Evolutionary conservation across 176 grass and related monocot species (phyloP), one percentile per base, ranked within the genome.

Genomic region (Dactylis glomerata): DNA sequence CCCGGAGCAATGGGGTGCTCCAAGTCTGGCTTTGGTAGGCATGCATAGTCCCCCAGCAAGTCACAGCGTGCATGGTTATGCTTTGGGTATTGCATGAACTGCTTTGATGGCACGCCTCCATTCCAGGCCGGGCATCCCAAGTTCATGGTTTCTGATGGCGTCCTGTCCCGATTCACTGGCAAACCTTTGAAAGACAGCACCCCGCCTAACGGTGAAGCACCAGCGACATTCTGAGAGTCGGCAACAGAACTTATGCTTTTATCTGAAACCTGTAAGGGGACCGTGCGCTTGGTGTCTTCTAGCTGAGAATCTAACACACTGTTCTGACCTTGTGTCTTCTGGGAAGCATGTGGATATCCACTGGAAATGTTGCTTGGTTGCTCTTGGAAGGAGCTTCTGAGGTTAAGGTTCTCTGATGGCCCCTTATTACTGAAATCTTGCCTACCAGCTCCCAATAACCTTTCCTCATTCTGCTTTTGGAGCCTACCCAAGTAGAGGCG

Each of bases 401-500:
- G 77, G 68, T 92, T 90, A 82, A 88, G 83, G 65, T 86, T 94
- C 63, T 83, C 68, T 50, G 76, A 73, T 78, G 74, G 59, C 33
- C 89, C 91, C 69, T 87, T 92, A 10, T 83, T 79, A 79, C 30
- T 92, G 68, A 83, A 90, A 87, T 95, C 91, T 57, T 89, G 83
- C 58, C 73, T 86, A 86, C 71, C 67, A 77, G 87, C 67, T 38
- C 87, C 74, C 24, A 90, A 69, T 84, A 64, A 70, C 37, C 71
- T 86, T 74, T 92, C 97, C 77, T 99, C 97, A 40, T 83, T 95
- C 82, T 99, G 97, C 47, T 99, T 99, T 75, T 99, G 97, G 78
- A 96, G 80, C 73, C 97, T 94, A 84, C 93, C 92, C 90, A 99
- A 78, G 82, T 99, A 99, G 76, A 99, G 97, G 20, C 97, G 93